phyloP scores from a whole-genome alignment of 1,284 basidiomycete genomes.

The Tilletia caries region DNA sequence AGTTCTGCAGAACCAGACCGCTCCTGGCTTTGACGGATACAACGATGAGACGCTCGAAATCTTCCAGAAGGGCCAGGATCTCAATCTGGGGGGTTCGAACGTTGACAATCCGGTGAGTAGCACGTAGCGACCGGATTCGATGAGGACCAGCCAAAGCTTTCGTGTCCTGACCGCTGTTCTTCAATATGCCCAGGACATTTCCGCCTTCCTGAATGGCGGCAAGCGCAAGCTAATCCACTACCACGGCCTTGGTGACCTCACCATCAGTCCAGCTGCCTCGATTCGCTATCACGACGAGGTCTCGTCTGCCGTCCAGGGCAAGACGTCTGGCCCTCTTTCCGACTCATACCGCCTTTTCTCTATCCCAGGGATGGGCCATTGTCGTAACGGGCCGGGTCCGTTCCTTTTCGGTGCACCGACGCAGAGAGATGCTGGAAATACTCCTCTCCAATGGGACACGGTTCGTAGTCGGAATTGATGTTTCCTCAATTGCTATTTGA shows the following conservation, averaged over 20 bases:
- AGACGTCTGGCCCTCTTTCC: constrained; percentile 8
- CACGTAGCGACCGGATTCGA: background rate
- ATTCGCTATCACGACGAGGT: constrained; percentile 21
- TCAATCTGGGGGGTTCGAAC: constrained; percentile 17
- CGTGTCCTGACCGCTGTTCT: background rate
- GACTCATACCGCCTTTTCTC: constrained; percentile 30
- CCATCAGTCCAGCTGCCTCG: constrained; percentile 21
- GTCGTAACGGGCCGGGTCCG: constrained; percentile 20
- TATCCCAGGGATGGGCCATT: constrained; percentile 35
- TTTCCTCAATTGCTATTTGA: too few species aligned
- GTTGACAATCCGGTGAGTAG: constrained; percentile 15
- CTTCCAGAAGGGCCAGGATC: constrained; percentile 19
- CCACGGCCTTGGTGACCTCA: constrained; percentile 32
- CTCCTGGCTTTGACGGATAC: constrained; percentile 17
- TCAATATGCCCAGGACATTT: constrained; percentile 20
- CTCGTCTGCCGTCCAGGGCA: background rate
- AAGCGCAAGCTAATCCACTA: constrained; percentile 24
- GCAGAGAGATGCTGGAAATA: constrained; percentile 21
- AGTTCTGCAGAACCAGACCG: constrained; percentile 23
- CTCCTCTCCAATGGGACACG: constrained; percentile 20
- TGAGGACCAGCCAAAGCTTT: background rate
- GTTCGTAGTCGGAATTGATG: too few species aligned
- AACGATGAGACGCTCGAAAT: constrained; percentile 22
- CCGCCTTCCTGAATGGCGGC: constrained; percentile 17
- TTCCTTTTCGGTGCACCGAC: constrained; percentile 22